Conservation (phyloP, 2,329 filamentous ascomycete species). For the Aspergillus pseudoglaucus region DNA sequence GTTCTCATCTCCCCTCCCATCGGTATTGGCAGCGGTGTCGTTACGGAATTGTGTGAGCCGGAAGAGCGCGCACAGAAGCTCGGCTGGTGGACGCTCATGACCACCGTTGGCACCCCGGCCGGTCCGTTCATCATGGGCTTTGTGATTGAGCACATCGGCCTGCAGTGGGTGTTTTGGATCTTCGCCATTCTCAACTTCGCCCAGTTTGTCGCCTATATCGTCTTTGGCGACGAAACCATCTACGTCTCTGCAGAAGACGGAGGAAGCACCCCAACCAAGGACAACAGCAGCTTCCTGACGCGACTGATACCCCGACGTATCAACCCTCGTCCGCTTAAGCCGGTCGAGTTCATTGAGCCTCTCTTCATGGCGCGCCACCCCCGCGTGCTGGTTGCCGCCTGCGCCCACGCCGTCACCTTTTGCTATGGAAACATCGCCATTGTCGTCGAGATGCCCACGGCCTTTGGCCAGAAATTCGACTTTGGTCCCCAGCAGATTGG, state of each 20-base stretch:
- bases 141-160: conserved; percentile 46
- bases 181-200: conserved; percentile 51
- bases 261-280: conserved; percentile 19
- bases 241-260: conserved; percentile 41
- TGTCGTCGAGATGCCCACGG: conserved; percentile 53
- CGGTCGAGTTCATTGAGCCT: conserved; percentile 46
- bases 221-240: conserved; percentile 48
- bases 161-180: conserved; percentile 53
- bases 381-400: conserved; percentile 45
- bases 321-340: conserved; percentile 40
- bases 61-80: conserved; percentile 46
- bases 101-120: conserved; percentile 42
- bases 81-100: conserved; percentile 48
- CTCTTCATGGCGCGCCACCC: conserved; percentile 38
- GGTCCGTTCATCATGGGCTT: conserved; percentile 27
- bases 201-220: conserved; percentile 49
- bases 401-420: conserved; percentile 52
- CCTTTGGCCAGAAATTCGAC: conserved; percentile 49
- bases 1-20: conserved; percentile 49
- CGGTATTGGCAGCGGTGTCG: conserved; percentile 48
- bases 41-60: conserved; percentile 50
- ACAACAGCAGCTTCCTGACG: conserved; percentile 21
- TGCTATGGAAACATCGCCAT: conserved; percentile 47
- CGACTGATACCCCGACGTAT: conserved; percentile 39
- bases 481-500: conserved; percentile 54